These are phyloP conservation scores for Camillea tinctor DNA, from an alignment of 2,329 filamentous ascomycete genomes.

Conservation along the genomic window DNA sequence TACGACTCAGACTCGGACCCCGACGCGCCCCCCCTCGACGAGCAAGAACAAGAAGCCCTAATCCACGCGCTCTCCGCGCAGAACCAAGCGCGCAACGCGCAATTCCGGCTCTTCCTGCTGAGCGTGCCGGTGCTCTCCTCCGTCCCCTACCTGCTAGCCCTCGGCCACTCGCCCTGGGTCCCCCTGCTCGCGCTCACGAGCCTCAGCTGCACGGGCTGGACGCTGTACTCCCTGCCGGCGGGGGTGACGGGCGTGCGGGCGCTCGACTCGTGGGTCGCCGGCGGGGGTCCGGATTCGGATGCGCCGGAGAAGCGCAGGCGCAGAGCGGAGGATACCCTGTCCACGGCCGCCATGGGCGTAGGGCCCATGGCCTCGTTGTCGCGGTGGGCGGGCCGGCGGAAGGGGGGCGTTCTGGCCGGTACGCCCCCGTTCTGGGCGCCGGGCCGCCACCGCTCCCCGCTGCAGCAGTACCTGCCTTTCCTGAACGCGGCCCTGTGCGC, in stretches of 20 bases:
- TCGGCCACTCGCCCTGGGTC: conserved; percentile 32
- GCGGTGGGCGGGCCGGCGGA: conserved; percentile 8
- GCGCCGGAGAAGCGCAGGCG: no score
- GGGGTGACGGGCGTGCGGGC: conserved; percentile 50
- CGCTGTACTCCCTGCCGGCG: conserved; percentile 56
- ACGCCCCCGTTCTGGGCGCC: conserved; percentile 14
- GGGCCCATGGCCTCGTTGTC: neutral
- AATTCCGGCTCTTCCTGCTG: conserved; percentile 59
- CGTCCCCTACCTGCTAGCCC: conserved; percentile 51
- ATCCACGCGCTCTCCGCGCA: conserved; percentile 55
- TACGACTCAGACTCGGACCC: conserved; percentile 55
- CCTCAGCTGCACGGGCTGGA: conserved; percentile 60
- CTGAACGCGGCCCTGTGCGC: conserved; percentile 58
- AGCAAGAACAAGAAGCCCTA: conserved; percentile 63
- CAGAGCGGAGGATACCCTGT: no score
- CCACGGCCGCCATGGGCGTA: neutral
- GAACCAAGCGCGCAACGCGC: conserved; percentile 57
- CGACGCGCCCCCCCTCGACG: conserved; percentile 32
- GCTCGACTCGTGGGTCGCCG: conserved; percentile 46
- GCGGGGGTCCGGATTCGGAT: conserved; percentile 1
- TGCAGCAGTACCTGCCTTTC: conserved; percentile 58
- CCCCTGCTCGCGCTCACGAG: conserved; percentile 61
- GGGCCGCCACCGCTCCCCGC: conserved; percentile 38
- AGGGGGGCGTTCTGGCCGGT: conserved; percentile 12
- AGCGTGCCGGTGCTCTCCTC: conserved; percentile 56